Base-by-base conservation (phyloP, 164 flowering plant genomes). In the grape (Vitis vinifera) region DNA sequence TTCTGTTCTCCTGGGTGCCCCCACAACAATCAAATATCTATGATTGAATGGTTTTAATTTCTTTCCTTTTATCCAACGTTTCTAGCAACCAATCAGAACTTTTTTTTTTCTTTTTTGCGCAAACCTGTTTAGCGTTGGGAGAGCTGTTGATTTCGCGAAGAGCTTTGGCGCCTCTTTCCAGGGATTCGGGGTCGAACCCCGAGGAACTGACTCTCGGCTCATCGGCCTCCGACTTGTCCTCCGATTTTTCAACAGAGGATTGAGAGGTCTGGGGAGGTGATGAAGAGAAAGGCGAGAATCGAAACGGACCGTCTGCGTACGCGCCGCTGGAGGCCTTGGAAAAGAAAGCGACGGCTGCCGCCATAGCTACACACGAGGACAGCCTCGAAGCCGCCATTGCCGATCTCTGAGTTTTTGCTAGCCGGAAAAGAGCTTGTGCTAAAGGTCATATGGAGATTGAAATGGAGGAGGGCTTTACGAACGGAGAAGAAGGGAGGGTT, bases 91-190 rank as follows among this genome's bases (percentile, higher is more conserved):
- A 3, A 6, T 37, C 44, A 37, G 44, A 37, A 6, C 4, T 49
- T 19, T 37, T 3, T 55, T 9, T 58, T 48, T 44, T 23, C 55
- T 59, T 58, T 3, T 70, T 2, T 9, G 2, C 23, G 23, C 11
- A 11, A 53, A 52, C 2, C 91, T 84, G 82, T 60, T 90, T 88
- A 23, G 88, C 69, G 56, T 77, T 4, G 0, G 82, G 85, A 74
- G 87, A 82, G 69, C 78, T 82, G 67, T 93, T 90, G 49, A 91
- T 89, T 68, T 87, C 82, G 10, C 91, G 76, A 23, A 91, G 85
- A 65, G 94, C 94, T 76, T 88, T 90, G 12, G 94, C 96, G 8
- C 84, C 94, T 73, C 96, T 79, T 72, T 91, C 97, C 57, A 90
- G 67, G 1, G 83, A 65, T 56, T 89, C 91, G 0, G 92, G 86